Evolutionary conservation across 2,329 filamentous ascomycete genomes (phyloP).

Genomic region (Penicillium rolfsii): DNA sequence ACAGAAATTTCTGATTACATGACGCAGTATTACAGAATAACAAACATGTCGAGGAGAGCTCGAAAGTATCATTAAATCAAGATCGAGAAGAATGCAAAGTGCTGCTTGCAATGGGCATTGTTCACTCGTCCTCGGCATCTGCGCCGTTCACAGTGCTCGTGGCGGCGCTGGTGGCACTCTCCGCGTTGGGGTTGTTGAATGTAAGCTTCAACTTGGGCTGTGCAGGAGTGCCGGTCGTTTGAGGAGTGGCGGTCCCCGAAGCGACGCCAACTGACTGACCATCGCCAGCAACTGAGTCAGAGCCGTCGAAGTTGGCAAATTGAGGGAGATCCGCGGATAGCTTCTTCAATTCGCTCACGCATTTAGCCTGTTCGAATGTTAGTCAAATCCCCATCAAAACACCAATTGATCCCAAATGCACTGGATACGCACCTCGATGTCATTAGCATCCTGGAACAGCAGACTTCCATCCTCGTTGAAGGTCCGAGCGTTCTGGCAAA

Average conservation of each 20-base stretch:
- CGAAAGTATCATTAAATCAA: slow-evolving; percentile 1
- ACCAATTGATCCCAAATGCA: too few species aligned
- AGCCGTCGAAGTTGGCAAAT: slow-evolving; percentile 60
- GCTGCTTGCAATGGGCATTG: neutral
- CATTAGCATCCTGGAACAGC: slow-evolving; percentile 87
- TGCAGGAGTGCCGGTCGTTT: slow-evolving; percentile 59
- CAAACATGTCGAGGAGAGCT: slow-evolving; percentile 7
- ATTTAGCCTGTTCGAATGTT: slow-evolving; percentile 48
- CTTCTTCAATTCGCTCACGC: slow-evolving; percentile 57
- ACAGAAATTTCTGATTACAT: neutral
- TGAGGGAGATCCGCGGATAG: slow-evolving; percentile 60
- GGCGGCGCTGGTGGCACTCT: slow-evolving; percentile 35
- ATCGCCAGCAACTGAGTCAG: slow-evolving; percentile 52
- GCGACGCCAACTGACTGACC: slow-evolving; percentile 54
- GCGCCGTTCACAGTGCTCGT: slow-evolving; percentile 38
- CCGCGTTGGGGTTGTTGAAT: slow-evolving; percentile 51
- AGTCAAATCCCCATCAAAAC: neutral
- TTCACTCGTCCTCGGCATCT: slow-evolving; percentile 40
- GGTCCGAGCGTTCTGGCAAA: slow-evolving; percentile 88
- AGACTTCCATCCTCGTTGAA: slow-evolving; percentile 97
- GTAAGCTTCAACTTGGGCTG: slow-evolving; percentile 71
- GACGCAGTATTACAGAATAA: slow-evolving; percentile 10
- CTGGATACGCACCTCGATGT: slow-evolving; percentile 75
- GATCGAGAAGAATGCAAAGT: neutral
- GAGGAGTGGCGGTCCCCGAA: slow-evolving; percentile 61